These are phyloP conservation scores for Novymonas esmeraldas DNA, from an alignment of 208 protist genomes.

Conservation along the genomic window DNA sequence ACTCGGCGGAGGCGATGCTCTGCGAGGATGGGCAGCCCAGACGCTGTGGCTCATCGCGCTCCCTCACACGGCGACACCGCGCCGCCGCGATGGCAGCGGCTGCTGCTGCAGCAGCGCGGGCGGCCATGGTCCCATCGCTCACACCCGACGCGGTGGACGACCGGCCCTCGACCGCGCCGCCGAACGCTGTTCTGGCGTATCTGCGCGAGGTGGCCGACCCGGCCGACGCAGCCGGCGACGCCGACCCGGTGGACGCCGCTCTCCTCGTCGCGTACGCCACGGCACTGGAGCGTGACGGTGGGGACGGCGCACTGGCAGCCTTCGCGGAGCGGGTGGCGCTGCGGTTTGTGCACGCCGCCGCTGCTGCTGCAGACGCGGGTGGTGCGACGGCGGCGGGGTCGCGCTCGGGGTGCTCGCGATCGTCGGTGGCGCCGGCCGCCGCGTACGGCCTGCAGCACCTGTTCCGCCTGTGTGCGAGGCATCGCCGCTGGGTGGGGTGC, in stretches of 20 bases:
- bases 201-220: constrained; percentile 2
- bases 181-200: constrained; percentile 14
- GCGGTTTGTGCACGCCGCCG: background rate
- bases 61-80: too few relatives aligned
- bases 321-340: constrained; percentile 13
- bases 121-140: too few relatives aligned
- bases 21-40: too few relatives aligned
- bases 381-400: too few relatives aligned
- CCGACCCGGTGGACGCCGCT: background rate
- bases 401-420: too few relatives aligned
- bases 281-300: constrained; percentile 12
- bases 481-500: constrained; percentile 22
- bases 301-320: constrained; percentile 1
- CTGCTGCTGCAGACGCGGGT: too few relatives aligned
- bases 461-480: constrained; percentile 11
- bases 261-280: constrained; percentile 18
- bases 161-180: background rate
- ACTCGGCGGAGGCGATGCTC: too few relatives aligned
- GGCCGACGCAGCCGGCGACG: background rate
- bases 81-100: too few relatives aligned
- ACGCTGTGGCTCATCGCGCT: too few relatives aligned
- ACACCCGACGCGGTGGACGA: too few relatives aligned
- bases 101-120: too few relatives aligned
- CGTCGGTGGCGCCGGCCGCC: too few relatives aligned
- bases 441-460: constrained; percentile 10